A percentile compares a stretch with the other conserved stretches of the same genome.
Conservation (phyloP, 2,329 filamentous ascomycete species). For the Dendryphion nanum region DNA sequence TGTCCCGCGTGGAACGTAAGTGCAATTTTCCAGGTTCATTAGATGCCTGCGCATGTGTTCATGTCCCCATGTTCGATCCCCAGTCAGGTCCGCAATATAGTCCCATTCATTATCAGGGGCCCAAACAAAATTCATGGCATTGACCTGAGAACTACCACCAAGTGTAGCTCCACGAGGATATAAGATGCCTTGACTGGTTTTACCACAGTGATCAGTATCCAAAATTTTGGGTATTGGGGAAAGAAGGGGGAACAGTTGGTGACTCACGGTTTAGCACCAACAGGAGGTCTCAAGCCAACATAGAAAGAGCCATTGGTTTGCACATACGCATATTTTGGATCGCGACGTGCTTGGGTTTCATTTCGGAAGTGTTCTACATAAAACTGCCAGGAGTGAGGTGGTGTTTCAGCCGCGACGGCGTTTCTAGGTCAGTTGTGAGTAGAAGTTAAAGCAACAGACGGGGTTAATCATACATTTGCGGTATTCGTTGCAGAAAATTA, state of each 20-base stretch:
- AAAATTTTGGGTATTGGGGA: neutral
- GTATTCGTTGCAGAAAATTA: slow-evolving; percentile 4
- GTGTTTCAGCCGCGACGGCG: slow-evolving; percentile 2
- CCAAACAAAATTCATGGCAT: slow-evolving; percentile 57
- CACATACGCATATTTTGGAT: slow-evolving; percentile 7
- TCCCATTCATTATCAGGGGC: slow-evolving; percentile 57
- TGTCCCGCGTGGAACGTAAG: slow-evolving; percentile 9
- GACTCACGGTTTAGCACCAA: slow-evolving; percentile 1
- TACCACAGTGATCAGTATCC: slow-evolving; percentile 38
- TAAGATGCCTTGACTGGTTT: slow-evolving; percentile 38
- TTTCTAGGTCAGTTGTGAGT: neutral
- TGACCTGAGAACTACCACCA: slow-evolving; percentile 47
- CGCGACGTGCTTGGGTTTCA: slow-evolving; percentile 5
- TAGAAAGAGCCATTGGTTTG: slow-evolving; percentile 4
- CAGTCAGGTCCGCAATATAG: slow-evolving; percentile 53
- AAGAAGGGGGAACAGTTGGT: neutral
- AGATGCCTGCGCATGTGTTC: slow-evolving; percentile 5
- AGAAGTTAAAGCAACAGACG: neutral
- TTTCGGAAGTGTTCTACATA: slow-evolving; percentile 9
- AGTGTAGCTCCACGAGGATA: slow-evolving; percentile 18
- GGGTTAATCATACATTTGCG: slow-evolving; percentile 3
- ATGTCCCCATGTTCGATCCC: slow-evolving; percentile 43
- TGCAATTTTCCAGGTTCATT: slow-evolving; percentile 10
- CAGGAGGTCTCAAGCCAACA: slow-evolving; percentile 1
- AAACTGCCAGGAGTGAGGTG: slow-evolving; percentile 10